Evolutionary conservation across 2,329 filamentous ascomycete genomes (phyloP).

Genomic region (Phoma herbarum): DNA sequence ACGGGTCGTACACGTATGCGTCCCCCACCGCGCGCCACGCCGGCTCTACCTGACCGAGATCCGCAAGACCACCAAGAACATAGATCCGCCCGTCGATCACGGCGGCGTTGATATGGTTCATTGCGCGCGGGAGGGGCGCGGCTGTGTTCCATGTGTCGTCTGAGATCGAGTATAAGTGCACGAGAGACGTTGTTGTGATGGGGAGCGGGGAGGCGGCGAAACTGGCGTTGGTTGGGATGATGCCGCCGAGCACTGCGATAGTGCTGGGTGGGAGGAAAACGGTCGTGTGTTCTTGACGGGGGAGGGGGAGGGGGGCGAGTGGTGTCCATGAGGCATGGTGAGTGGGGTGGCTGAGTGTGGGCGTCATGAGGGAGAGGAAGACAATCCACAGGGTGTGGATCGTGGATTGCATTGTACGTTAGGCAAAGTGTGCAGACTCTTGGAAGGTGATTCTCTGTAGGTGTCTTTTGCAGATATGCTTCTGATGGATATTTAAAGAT

Average conservation of each 20-base stretch:
- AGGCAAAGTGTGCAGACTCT: background rate
- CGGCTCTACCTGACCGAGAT: conserved; percentile 3
- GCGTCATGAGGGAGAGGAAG: background rate
- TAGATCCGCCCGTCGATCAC: conserved; percentile 34
- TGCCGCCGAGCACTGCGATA: conserved; percentile 36
- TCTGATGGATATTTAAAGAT: background rate
- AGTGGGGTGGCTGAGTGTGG: background rate
- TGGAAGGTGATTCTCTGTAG: background rate
- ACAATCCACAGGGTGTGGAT: too few species aligned
- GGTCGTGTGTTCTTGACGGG: conserved; percentile 40
- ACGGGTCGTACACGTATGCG: conserved; percentile 25
- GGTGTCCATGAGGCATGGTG: conserved; percentile 20
- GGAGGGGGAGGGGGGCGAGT: conserved; percentile 26
- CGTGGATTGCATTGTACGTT: background rate
- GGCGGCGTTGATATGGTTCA: conserved; percentile 41
- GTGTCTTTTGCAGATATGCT: background rate
- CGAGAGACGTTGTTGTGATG: conserved; percentile 26
- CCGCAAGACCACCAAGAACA: conserved; percentile 34
- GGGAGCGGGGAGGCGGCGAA: background rate
- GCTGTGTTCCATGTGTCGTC: conserved; percentile 31
- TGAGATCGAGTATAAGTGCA: conserved; percentile 33
- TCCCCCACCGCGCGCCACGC: conserved; percentile 25
- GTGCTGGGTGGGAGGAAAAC: conserved; percentile 31
- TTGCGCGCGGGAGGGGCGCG: conserved; percentile 26
- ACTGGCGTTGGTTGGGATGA: conserved; percentile 23